Percentiles rank a stretch among this genome's conserved stretches.
Evolutionary conservation across 2,329 filamentous ascomycete genomes (phyloP).

Genomic region (Fusarium nanum): DNA sequence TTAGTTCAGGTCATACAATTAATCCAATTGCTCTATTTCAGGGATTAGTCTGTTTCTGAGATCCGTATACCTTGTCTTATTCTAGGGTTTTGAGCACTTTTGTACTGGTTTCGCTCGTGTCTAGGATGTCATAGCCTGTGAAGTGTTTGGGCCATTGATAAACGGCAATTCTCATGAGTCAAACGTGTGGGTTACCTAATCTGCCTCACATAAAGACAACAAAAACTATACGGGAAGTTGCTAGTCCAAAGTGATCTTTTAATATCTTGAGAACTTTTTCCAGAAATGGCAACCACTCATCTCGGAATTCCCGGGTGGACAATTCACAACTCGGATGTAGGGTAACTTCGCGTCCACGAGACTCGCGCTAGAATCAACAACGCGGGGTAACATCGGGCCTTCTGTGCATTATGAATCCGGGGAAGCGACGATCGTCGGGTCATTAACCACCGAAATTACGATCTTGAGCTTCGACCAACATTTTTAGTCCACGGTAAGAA

Average conservation of each 20-base stretch:
- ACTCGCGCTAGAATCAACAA: no score
- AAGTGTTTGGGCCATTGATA: fast-evolving
- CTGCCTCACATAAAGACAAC: neutral
- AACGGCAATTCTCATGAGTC: fast-evolving
- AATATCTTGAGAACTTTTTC: neutral
- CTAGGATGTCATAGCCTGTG: neutral
- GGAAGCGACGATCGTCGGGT: neutral
- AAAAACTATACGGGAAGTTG: fast-evolving
- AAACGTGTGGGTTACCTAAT: fast-evolving
- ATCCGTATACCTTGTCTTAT: fast-evolving
- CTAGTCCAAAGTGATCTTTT: fast-evolving
- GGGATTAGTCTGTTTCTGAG: fast-evolving
- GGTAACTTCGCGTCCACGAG: neutral
- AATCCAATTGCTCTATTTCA: neutral
- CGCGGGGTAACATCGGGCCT: neutral
- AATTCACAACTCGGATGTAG: neutral
- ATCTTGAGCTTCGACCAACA: neutral
- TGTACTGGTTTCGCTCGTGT: neutral
- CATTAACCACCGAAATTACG: neutral
- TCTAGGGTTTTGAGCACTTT: neutral
- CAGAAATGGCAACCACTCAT: neutral
- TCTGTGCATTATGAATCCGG: neutral
- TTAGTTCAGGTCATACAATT: neutral
- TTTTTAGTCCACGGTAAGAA: neutral
- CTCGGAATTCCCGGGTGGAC: neutral